These are phyloP conservation scores for Colletotrichum lupini DNA, from an alignment of 2,329 filamentous ascomycete species.

Conservation along the genomic window DNA sequence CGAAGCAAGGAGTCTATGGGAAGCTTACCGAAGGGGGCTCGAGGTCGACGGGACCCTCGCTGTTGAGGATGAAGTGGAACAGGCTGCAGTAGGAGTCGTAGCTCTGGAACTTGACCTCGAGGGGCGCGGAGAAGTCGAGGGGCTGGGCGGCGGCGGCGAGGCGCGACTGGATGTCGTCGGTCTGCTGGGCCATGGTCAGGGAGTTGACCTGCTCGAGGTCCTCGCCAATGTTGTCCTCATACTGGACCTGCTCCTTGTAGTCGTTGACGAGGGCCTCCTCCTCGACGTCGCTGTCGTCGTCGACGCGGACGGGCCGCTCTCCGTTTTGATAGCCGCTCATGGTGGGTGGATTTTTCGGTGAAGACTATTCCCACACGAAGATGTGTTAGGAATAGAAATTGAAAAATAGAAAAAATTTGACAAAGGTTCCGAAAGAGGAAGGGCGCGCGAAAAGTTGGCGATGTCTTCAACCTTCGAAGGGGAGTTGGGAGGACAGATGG, in stretches of 20 bases:
- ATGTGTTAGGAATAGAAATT: not conserved
- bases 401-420: not conserved
- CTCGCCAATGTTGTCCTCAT: conserved; percentile 83
- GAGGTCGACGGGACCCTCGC: conserved; percentile 96
- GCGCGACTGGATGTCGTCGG: conserved; percentile 93
- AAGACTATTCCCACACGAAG: not conserved
- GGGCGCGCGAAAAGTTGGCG: not conserved
- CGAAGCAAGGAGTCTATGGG: conserved; percentile 39
- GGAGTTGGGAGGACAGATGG: conserved; percentile 30
- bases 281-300: conserved; percentile 92
- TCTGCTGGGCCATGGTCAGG: conserved; percentile 76
- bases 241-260: conserved; percentile 96
- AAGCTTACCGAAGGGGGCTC: conserved; percentile 91
- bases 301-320: conserved; percentile 68
- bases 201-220: conserved; percentile 80
- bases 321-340: conserved; percentile 75
- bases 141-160: conserved; percentile 92
- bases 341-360: not conserved
- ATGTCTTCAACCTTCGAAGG: conserved; percentile 14
- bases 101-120: conserved; percentile 97
- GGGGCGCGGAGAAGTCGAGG: conserved; percentile 92
- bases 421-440: not conserved
- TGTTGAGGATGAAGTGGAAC: conserved; percentile 99
- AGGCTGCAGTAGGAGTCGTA: conserved; percentile 99
- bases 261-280: conserved; percentile 96